Evolutionary conservation across 2,329 filamentous ascomycete species (phyloP).

Genomic region (Chaetoscypha palmicola): DNA sequence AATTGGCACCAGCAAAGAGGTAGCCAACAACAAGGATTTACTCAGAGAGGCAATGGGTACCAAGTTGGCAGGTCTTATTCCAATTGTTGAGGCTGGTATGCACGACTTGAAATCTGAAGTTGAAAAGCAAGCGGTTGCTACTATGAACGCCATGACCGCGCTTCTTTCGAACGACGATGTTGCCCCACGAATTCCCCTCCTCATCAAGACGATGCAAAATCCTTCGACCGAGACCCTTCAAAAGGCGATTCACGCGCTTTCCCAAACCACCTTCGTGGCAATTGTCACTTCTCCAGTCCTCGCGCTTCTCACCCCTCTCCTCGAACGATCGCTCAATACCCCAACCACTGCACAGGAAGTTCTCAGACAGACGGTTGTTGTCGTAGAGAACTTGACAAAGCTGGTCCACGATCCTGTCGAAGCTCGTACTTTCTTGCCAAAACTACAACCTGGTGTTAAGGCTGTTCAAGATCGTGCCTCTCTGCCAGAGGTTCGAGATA

Average conservation of each 20-base stretch:
- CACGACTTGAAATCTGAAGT: constrained; percentile 90
- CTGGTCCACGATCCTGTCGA: constrained; percentile 94
- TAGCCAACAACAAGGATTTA: constrained; percentile 81
- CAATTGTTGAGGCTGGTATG: constrained; percentile 87
- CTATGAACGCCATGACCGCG: constrained; percentile 84
- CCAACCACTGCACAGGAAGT: constrained; percentile 90
- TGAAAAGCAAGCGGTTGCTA: constrained; percentile 80
- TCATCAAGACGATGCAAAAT: constrained; percentile 93
- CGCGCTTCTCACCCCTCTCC: constrained; percentile 85
- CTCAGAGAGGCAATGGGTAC: constrained; percentile 86
- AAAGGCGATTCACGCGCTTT: constrained; percentile 94
- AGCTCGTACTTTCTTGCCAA: constrained; percentile 89
- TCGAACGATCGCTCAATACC: constrained; percentile 89
- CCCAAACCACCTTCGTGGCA: constrained; percentile 97
- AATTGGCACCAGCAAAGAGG: constrained; percentile 69
- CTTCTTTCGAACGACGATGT: constrained; percentile 97
- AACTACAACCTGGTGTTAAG: constrained; percentile 90
- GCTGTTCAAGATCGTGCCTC: constrained; percentile 80
- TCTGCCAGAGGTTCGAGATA: constrained; percentile 86
- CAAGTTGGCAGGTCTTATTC: constrained; percentile 79
- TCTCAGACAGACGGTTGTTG: constrained; percentile 88
- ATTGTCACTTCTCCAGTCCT: constrained; percentile 93
- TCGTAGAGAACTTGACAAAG: constrained; percentile 96
- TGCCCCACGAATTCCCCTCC: constrained; percentile 78
- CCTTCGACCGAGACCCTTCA: constrained; percentile 82